A percentile compares a stretch with the other conserved stretches of the same genome.
Conservation (phyloP, 2,329 filamentous ascomycete species). For the Alternaria arbusti region DNA sequence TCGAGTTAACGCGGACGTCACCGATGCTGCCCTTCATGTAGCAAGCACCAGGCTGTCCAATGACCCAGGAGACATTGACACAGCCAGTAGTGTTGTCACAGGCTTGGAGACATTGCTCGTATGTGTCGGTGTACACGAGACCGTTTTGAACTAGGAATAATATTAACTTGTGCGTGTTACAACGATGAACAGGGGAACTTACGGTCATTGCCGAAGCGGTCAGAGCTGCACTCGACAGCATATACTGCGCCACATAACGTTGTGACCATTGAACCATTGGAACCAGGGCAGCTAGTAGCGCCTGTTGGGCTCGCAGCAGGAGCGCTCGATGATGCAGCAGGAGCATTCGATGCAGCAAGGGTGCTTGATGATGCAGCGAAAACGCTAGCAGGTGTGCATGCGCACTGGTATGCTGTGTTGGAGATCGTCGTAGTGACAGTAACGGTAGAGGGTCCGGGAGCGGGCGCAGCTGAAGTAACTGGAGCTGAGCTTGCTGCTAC, state of each 20-base stretch:
- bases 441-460: conserved; percentile 7
- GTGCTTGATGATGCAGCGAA: neutral
- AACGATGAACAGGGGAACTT: neutral
- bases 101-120: conserved; percentile 24
- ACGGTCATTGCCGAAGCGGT: conserved; percentile 32
- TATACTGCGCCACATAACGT: conserved; percentile 26
- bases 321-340: neutral
- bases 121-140: conserved; percentile 7
- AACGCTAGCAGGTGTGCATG: conserved; percentile 13
- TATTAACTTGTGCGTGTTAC: neutral
- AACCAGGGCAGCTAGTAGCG: conserved; percentile 19
- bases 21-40: conserved; percentile 32
- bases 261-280: conserved; percentile 18
- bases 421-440: conserved; percentile 17
- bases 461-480: neutral
- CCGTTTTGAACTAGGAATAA: conserved; percentile 12
- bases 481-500: neutral
- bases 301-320: neutral
- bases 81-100: conserved; percentile 30
- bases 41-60: conserved; percentile 25
- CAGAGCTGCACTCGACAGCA: conserved; percentile 29
- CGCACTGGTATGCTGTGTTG: conserved; percentile 13
- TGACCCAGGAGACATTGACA: conserved; percentile 26
- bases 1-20: conserved; percentile 5
- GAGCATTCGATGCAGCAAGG: neutral